phyloP scores from a whole-genome alignment of 2,329 filamentous ascomycete species.

The Ceratocystis eucalypticola region DNA sequence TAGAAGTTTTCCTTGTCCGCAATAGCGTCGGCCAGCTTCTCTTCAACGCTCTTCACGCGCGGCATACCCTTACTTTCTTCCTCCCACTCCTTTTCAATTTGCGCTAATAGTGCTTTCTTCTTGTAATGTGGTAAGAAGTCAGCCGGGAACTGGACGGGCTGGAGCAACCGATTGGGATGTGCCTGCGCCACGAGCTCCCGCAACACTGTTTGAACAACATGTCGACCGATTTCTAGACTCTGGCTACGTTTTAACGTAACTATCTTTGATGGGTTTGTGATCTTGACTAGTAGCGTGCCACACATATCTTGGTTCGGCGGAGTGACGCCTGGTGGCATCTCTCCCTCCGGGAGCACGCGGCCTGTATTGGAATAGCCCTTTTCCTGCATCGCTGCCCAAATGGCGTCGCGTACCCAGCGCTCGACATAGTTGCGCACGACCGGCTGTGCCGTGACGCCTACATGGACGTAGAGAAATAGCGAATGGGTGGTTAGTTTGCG shows the following conservation, averaged over 20 bases:
- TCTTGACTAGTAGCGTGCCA: slow-evolving; percentile 15
- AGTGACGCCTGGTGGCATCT: neutral
- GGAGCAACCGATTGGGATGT: neutral
- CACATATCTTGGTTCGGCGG: slow-evolving; percentile 9
- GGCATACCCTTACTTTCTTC: neutral
- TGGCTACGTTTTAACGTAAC: slow-evolving; percentile 3
- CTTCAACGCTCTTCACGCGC: neutral
- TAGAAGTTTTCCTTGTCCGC: neutral
- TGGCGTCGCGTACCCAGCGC: slow-evolving; percentile 18
- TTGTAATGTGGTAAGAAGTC: slow-evolving; percentile 15
- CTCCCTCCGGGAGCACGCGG: slow-evolving; percentile 10
- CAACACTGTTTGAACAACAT: slow-evolving; percentile 8
- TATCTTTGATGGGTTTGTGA: slow-evolving; percentile 10
- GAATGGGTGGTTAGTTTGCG: slow-evolving; percentile 14
- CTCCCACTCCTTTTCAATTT: slow-evolving; percentile 9
- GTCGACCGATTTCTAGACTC: slow-evolving; percentile 10
- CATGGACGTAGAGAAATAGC: slow-evolving; percentile 19
- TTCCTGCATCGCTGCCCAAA: slow-evolving; percentile 18
- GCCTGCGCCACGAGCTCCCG: neutral
- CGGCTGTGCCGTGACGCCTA: slow-evolving; percentile 12
- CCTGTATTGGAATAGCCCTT: slow-evolving; percentile 16
- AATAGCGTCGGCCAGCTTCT: neutral
- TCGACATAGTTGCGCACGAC: slow-evolving; percentile 18
- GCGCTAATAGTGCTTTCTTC: slow-evolving; percentile 11
- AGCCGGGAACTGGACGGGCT: slow-evolving; percentile 13